Conservation (phyloP, 2,329 filamentous ascomycete species). For the Phialophora macrospora region DNA sequence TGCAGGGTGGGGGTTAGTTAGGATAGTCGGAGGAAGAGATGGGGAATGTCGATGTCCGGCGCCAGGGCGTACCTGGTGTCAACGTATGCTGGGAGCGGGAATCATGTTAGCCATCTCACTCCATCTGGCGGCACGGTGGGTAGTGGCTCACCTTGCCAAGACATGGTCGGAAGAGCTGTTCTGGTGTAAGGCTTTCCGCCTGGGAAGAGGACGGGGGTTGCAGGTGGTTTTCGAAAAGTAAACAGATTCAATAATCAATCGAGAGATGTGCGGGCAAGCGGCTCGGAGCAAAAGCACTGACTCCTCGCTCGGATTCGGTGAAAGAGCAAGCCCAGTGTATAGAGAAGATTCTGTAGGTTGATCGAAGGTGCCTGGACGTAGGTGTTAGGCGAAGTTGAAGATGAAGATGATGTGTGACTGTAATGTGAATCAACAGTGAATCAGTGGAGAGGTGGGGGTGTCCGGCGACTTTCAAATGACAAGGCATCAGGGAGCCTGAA, state of each 20-base stretch:
- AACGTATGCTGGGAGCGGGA: conserved; percentile 34
- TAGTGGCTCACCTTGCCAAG: conserved; percentile 38
- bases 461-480: conserved; percentile 22
- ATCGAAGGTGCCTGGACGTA: background rate
- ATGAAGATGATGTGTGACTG: background rate
- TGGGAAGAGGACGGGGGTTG: background rate
- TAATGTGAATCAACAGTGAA: conserved; percentile 1
- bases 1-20: conserved; percentile 45
- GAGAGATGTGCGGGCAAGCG: background rate
- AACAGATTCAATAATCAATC: background rate
- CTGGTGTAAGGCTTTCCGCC: background rate
- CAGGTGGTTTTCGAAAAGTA: background rate
- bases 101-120: background rate
- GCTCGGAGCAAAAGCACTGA: background rate
- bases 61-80: conserved; percentile 35
- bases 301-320: background rate
- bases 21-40: background rate
- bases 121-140: background rate
- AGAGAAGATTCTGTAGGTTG: background rate
- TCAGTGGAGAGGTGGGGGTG: background rate
- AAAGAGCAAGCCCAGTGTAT: conserved; percentile 3
- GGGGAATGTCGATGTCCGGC: background rate
- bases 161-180: conserved; percentile 33
- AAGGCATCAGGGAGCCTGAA: background rate
- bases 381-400: background rate